Percentiles rank a stretch among this genome's conserved stretches.
Evolutionary conservation across 345 rosid genomes (phyloP).

Genomic region (Gossypium bickii): DNA sequence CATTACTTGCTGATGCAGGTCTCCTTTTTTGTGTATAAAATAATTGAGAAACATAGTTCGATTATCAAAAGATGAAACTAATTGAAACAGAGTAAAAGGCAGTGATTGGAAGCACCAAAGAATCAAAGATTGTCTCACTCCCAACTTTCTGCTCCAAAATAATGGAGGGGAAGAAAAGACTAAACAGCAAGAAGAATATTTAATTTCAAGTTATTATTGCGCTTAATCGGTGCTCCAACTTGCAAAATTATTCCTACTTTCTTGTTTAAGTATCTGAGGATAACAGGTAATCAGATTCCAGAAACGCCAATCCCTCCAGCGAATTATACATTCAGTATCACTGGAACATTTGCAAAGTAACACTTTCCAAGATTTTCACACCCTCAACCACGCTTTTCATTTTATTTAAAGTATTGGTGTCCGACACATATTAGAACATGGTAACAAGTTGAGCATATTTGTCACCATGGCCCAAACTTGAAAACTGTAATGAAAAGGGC

Average conservation of each 20-base stretch:
- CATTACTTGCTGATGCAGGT: not conserved
- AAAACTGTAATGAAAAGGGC: not conserved
- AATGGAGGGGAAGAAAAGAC: slow-evolving; percentile 5
- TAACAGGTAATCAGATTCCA: not conserved
- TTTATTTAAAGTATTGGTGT: not conserved
- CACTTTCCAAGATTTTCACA: not conserved
- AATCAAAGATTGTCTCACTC: not conserved
- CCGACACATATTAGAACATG: not conserved
- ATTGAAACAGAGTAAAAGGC: not conserved
- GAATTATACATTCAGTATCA: not conserved
- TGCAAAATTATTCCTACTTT: not conserved
- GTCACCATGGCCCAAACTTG: not conserved
- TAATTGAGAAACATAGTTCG: not conserved
- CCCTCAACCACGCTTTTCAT: not conserved
- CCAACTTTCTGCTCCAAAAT: not conserved
- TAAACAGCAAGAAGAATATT: not conserved
- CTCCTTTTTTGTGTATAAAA: not conserved
- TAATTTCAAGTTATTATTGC: not conserved
- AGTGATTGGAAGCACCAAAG: not conserved
- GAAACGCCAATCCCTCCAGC: not conserved
- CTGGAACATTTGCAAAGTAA: not conserved
- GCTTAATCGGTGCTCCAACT: not conserved
- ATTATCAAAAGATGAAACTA: not conserved
- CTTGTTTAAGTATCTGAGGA: not conserved
- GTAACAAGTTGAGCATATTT: not conserved